Evolutionary conservation across 2,329 filamentous ascomycete genomes (phyloP).

Genomic region (Acephala macrosclerotiorum): DNA sequence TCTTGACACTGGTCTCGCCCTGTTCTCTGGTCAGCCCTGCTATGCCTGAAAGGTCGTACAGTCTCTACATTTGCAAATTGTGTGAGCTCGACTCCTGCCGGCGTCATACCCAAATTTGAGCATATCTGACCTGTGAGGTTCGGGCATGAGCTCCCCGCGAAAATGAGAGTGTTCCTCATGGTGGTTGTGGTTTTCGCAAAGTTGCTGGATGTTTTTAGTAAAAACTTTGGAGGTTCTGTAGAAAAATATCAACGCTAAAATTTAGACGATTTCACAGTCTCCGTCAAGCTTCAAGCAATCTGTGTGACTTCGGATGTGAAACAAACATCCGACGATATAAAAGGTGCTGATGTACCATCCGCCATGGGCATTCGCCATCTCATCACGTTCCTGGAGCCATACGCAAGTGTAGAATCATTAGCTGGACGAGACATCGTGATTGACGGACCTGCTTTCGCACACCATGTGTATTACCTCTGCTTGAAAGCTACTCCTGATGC

Average conservation of each 20-base stretch:
- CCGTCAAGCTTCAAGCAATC: not conserved
- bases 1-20: conserved; percentile 75
- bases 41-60: conserved; percentile 39
- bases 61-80: conserved; percentile 74
- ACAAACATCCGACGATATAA: not conserved
- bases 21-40: conserved; percentile 47
- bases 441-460: conserved; percentile 82
- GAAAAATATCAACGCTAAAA: conserved; percentile 8
- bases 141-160: conserved; percentile 72
- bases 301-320: not conserved
- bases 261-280: not conserved
- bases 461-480: conserved; percentile 71
- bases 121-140: conserved; percentile 71
- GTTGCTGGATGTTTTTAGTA: conserved; percentile 9
- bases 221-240: conserved; percentile 8
- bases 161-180: conserved; percentile 73
- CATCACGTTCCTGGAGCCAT: conserved; percentile 59
- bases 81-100: conserved; percentile 69
- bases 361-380: conserved; percentile 69
- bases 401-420: conserved; percentile 54
- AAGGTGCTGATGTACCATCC: conserved; percentile 14
- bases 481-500: conserved; percentile 48
- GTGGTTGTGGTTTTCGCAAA: conserved; percentile 26
- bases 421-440: conserved; percentile 59
- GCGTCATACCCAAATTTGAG: conserved; percentile 70